Conservation (phyloP, 2,329 filamentous ascomycete genomes). For the Niveomyces coronatus region DNA sequence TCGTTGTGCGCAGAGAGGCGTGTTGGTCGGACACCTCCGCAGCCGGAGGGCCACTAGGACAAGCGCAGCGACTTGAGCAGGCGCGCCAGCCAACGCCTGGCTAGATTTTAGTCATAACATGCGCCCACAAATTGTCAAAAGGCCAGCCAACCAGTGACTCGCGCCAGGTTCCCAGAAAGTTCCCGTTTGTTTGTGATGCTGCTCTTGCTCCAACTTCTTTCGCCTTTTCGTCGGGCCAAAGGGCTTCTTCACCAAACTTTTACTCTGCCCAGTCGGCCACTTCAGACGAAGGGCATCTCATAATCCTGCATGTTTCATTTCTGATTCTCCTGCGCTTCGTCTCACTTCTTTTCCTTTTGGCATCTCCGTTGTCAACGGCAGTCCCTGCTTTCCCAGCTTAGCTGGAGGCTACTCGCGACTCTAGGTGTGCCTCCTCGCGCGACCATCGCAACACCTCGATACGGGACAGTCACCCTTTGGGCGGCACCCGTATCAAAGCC, state of each 20-base stretch:
- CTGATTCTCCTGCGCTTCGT: neutral
- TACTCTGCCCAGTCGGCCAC: neutral
- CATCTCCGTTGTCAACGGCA: no score
- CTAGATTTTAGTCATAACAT: constrained; percentile 7
- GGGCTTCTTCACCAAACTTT: neutral
- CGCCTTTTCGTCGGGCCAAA: neutral
- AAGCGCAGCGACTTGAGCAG: neutral
- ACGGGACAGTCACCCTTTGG: constrained; percentile 8
- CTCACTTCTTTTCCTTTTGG: neutral
- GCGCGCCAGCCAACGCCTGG: neutral
- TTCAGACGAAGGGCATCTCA: no score
- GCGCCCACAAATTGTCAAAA: constrained; percentile 3
- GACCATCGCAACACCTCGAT: constrained; percentile 1
- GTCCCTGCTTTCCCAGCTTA: neutral
- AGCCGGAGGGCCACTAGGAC: neutral
- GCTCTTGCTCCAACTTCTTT: constrained; percentile 3
- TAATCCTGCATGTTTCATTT: no score
- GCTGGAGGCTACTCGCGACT: constrained; percentile 1
- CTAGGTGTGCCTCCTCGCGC: neutral
- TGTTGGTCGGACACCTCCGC: constrained; percentile 14
- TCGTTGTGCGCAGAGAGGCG: no score
- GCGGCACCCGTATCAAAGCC: constrained; percentile 14
- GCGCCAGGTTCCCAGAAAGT: constrained; percentile 1
- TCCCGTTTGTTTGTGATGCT: neutral
- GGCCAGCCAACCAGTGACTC: neutral